A percentile compares a stretch with the other conserved stretches of the same genome.
Evolutionary conservation across 1,139 yeast genomes (phyloP).

Genomic region (Geotrichum fermentans): DNA sequence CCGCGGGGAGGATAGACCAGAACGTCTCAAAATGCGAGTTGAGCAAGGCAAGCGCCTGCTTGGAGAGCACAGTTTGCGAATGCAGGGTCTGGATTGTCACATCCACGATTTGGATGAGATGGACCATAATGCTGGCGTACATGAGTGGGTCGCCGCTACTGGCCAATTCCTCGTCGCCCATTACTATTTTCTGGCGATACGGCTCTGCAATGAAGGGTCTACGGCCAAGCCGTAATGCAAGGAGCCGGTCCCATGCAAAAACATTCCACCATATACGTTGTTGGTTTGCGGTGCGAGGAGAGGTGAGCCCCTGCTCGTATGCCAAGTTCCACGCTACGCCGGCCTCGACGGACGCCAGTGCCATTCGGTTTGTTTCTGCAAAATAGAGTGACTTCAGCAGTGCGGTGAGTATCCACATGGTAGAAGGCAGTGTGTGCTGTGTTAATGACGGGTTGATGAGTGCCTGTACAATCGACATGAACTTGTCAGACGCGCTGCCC

Average conservation of each 20-base stretch:
- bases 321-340: slow-evolving; percentile 21
- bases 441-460: not conserved
- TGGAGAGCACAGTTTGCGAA: slow-evolving; percentile 14
- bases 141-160: slow-evolving; percentile 1
- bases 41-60: slow-evolving; percentile 21
- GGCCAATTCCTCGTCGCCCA: not conserved
- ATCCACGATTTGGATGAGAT: slow-evolving; percentile 18
- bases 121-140: slow-evolving; percentile 8
- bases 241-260: slow-evolving; percentile 23
- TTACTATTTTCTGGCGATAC: not conserved
- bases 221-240: slow-evolving; percentile 18
- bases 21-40: slow-evolving; percentile 22
- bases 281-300: slow-evolving; percentile 12
- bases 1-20: slow-evolving; percentile 19
- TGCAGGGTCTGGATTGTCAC: slow-evolving; percentile 18
- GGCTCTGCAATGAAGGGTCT: slow-evolving; percentile 12
- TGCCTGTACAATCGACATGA: not conserved
- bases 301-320: slow-evolving; percentile 18
- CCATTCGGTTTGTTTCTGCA: slow-evolving; percentile 21
- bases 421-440: not conserved
- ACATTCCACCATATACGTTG: slow-evolving; percentile 23
- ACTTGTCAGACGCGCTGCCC: not conserved
- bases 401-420: slow-evolving; percentile 1
- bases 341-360: slow-evolving; percentile 23
- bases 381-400: slow-evolving; percentile 22